Conservation (phyloP, 164 flowering plant genomes). For the Magnolia officinalis region DNA sequence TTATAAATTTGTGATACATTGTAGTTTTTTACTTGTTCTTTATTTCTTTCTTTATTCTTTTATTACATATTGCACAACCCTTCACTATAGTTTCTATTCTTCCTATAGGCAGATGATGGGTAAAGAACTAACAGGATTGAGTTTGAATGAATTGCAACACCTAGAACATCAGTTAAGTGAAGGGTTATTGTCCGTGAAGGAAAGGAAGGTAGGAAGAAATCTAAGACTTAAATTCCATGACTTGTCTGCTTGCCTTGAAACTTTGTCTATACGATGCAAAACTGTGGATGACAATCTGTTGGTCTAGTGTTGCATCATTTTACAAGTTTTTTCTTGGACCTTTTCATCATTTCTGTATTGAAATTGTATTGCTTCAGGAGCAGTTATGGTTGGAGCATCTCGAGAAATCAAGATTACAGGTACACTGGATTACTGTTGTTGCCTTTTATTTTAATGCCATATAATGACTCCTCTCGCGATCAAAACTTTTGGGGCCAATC, state of each 20-base stretch:
- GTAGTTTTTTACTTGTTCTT: not conserved
- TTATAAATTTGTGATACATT: constrained; percentile 4
- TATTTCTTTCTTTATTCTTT: not conserved
- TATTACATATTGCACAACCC: not conserved
- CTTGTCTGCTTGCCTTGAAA: not conserved
- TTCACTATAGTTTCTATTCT: not conserved
- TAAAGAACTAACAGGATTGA: constrained; percentile 56
- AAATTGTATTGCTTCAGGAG: constrained; percentile 47
- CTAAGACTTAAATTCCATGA: not conserved
- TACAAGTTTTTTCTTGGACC: not conserved
- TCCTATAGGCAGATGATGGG: constrained; percentile 57
- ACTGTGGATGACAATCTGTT: too few species aligned
- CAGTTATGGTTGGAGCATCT: constrained; percentile 65
- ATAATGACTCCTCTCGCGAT: too few species aligned
- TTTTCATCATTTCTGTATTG: not conserved
- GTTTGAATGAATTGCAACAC: constrained; percentile 61
- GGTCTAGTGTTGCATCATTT: not conserved
- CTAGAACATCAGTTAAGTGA: constrained; percentile 71
- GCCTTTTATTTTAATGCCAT: not conserved
- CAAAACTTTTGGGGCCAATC: not conserved
- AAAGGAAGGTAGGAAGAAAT: constrained; percentile 50
- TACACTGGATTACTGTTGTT: constrained; percentile 14
- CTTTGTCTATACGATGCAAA: not conserved
- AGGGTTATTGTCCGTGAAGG: constrained; percentile 55
- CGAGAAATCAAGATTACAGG: constrained; percentile 65